Evolutionary conservation across 768 basidiomycete species (phyloP), one percentile per base, ranked within the genome.

Genomic region (Postia placenta): DNA sequence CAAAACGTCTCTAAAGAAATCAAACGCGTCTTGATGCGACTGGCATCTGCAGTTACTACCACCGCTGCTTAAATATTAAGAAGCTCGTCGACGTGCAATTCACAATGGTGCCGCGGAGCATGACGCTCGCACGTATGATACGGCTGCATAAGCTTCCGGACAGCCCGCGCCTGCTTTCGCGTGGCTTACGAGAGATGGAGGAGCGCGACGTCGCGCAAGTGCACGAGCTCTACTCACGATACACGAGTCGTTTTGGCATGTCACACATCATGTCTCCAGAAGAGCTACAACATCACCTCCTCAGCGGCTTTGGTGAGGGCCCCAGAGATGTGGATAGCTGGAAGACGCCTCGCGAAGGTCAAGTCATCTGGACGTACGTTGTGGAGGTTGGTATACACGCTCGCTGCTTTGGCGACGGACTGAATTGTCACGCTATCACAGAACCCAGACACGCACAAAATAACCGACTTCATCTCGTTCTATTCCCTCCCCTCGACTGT

Each of bases 381-480:
- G 88, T 96, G 40, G 94, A 98, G 80, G 95, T 86, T 50, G 45
- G 72, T 58, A 12, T 14, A 11, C 4, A 48, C 24, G 35, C 15
- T 2, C 12, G 5, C 22, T 40, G 6, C 11, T 19, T 5, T 42
- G 38, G 14, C 5, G 12, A 3, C 24, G 42, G 11, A 15, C 27
- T 40, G 26, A 15, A 14, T 20, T 4, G 15, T 6, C 14, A 11
- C 37, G 47, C 11, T 11, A 15, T 27, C n/a, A 33, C 47, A 98
- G 94, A 79, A 97, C 65, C 87, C 89, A 1, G 67, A 78, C 50
- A 86, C 87, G 2, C 80, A 86, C 51, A 76, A 77, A 53, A 85
- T 99, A 58, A 97, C 95, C 1, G 96, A 99, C 68, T 88, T 94
- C 62, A 86, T 97, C 68, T 94, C 95, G 7, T 95, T 98, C 73